phyloP scores from a whole-genome alignment of 768 basidiomycete species.

The Myochromella boudieri region DNA sequence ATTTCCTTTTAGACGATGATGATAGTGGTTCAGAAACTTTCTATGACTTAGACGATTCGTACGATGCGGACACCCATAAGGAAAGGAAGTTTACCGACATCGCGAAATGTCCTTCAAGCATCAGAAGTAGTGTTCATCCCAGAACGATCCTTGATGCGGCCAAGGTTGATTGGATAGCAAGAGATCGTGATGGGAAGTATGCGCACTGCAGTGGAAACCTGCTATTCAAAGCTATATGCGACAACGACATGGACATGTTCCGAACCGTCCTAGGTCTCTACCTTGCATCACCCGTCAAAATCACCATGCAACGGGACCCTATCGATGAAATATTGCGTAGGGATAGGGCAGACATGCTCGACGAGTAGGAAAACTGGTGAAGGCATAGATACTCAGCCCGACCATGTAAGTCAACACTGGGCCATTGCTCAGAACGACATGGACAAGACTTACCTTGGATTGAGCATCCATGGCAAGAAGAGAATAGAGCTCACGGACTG shows the following conservation, averaged over 20 bases:
- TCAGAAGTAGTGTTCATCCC: slow-evolving; percentile 42
- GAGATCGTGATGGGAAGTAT: slow-evolving; percentile 4
- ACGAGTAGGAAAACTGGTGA: slow-evolving; percentile 54
- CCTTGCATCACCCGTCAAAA: slow-evolving; percentile 29
- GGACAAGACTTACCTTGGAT: slow-evolving; percentile 53
- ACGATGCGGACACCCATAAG: slow-evolving; percentile 36
- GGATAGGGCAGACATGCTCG: slow-evolving; percentile 51
- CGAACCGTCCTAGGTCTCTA: slow-evolving; percentile 45
- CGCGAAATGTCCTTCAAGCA: slow-evolving; percentile 43
- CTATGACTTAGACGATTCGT: slow-evolving; percentile 41
- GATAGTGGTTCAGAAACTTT: slow-evolving; percentile 30
- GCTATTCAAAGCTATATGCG: slow-evolving; percentile 36
- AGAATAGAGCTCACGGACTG: slow-evolving; percentile 49
- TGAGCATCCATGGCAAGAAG: slow-evolving; percentile 67
- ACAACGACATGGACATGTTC: slow-evolving; percentile 52
- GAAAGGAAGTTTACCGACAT: slow-evolving; percentile 52
- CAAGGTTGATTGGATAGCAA: neutral
- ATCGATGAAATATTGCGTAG: slow-evolving; percentile 28
- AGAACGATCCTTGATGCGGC: slow-evolving; percentile 29
- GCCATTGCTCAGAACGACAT: slow-evolving; percentile 30
- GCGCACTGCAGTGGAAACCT: slow-evolving; percentile 15
- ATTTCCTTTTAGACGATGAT: neutral
- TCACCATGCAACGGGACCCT: slow-evolving; percentile 21
- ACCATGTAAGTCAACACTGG: slow-evolving; percentile 21
- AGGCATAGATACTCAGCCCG: slow-evolving; percentile 32